Percentiles rank a stretch among this genome's conserved stretches.
Conservation (phyloP, 1,284 basidiomycete genomes). For the Chalciporus sp. region DNA sequence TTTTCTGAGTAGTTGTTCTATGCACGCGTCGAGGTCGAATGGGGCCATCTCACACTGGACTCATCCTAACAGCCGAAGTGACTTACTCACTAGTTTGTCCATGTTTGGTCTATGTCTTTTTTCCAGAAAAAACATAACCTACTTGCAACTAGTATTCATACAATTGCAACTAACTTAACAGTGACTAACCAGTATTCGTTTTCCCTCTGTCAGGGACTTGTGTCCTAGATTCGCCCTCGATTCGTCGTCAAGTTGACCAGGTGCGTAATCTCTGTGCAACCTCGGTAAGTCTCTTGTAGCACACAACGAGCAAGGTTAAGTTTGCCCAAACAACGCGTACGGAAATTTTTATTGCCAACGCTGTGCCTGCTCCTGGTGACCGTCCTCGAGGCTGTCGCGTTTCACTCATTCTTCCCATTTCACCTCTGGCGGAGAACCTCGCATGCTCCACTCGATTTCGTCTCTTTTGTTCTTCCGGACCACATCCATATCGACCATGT, state of each 20-base stretch:
- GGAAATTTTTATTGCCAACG: slow-evolving; percentile 34
- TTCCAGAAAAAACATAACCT: too few relatives aligned
- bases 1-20: slow-evolving; percentile 87
- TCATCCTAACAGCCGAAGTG: too few relatives aligned
- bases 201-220: slow-evolving; percentile 15
- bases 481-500: not conserved
- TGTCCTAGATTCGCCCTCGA: slow-evolving; percentile 12
- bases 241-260: not conserved
- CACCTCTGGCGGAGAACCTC: slow-evolving; percentile 14
- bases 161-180: too few relatives aligned
- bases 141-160: too few relatives aligned
- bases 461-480: slow-evolving; percentile 2
- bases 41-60: slow-evolving; percentile 71
- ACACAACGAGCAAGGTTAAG: slow-evolving; percentile 34
- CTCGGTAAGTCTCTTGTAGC: slow-evolving; percentile 19
- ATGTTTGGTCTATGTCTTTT: slow-evolving; percentile 35
- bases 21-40: slow-evolving; percentile 95
- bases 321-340: slow-evolving; percentile 30
- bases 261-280: slow-evolving; percentile 20
- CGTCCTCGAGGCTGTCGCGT: slow-evolving; percentile 39
- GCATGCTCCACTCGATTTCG: slow-evolving; percentile 11
- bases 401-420: slow-evolving; percentile 27
- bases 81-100: slow-evolving; percentile 35
- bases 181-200: too few relatives aligned
- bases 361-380: slow-evolving; percentile 30